phyloP scores from a whole-genome alignment of 129 eudicot genomes.

The Dittrichia graveolens region DNA sequence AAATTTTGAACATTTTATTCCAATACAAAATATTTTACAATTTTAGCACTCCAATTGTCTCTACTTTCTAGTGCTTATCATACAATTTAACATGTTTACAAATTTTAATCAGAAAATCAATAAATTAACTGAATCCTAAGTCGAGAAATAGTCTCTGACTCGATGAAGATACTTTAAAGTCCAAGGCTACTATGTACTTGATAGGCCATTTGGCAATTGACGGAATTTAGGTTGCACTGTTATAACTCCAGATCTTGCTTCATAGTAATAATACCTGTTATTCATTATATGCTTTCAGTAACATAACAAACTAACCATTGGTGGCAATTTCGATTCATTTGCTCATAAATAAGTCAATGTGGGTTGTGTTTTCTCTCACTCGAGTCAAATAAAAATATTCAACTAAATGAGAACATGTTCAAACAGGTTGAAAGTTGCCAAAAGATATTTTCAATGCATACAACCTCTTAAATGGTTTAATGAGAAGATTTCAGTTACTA shows the following conservation, averaged over 20 bases:
- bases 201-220: conserved; percentile 24
- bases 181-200: conserved; percentile 3
- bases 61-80: conserved; percentile 19
- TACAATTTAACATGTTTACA: conserved; percentile 17
- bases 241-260: conserved; percentile 68
- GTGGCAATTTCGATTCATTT: too few species aligned
- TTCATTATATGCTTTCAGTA: conserved; percentile 27
- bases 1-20: conserved; percentile 7
- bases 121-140: neutral
- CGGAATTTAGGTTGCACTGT: conserved; percentile 77
- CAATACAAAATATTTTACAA: conserved; percentile 12
- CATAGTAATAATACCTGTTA: conserved; percentile 74
- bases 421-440: too few species aligned
- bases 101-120: neutral
- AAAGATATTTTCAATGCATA: too few species aligned
- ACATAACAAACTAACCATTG: neutral
- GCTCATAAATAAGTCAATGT: too few species aligned
- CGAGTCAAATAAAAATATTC: too few species aligned
- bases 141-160: neutral
- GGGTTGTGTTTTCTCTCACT: too few species aligned
- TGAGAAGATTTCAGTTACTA: too few species aligned
- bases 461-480: too few species aligned
- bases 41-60: neutral
- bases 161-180: neutral
- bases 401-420: too few species aligned